Evolutionary conservation across 345 rosid species (phyloP).

Genomic region (Eucalyptus microcorys): DNA sequence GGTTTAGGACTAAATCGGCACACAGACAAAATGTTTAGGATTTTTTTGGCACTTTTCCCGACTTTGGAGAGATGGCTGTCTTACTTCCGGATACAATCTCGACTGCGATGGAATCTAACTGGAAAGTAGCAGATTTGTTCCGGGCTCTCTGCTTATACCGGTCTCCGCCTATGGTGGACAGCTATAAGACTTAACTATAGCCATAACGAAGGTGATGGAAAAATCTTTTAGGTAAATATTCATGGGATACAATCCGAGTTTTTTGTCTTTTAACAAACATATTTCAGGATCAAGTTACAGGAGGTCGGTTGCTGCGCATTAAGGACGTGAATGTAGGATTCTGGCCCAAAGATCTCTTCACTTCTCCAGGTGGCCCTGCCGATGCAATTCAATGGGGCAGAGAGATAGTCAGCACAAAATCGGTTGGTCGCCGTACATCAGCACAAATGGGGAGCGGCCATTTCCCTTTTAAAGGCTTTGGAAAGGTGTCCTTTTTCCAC

Average conservation of each 20-base stretch:
- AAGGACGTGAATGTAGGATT: not conserved
- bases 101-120: conserved; percentile 17
- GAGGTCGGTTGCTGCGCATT: not conserved
- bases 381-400: not conserved
- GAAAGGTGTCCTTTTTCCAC: not conserved
- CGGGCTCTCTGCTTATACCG: not conserved
- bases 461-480: not conserved
- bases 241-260: not conserved
- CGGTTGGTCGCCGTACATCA: not conserved
- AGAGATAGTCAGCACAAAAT: not conserved
- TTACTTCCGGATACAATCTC: conserved; percentile 8
- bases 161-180: conserved; percentile 1
- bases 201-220: not conserved
- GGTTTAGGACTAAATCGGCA: too few relatives aligned
- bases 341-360: not conserved
- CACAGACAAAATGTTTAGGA: too few relatives aligned
- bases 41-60: too few relatives aligned
- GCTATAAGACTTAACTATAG: not conserved
- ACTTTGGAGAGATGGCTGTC: conserved; percentile 3
- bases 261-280: not conserved
- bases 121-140: not conserved
- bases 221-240: not conserved
- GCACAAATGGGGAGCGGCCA: not conserved
- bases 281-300: not conserved
- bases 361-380: not conserved